Base-by-base conservation (phyloP, 345 rosid species). In the Cochlearia excelsa region DNA sequence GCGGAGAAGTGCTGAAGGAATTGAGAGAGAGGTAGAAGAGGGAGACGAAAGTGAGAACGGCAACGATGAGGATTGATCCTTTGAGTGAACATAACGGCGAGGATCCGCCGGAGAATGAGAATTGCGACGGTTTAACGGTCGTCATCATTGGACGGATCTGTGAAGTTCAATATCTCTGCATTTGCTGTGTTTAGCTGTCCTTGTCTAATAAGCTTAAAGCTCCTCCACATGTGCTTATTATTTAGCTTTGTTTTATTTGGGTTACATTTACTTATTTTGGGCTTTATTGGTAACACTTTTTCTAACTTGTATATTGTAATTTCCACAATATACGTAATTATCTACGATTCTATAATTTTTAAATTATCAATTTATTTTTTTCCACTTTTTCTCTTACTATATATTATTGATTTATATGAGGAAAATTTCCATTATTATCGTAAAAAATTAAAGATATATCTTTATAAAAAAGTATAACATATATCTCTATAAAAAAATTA, bases 21-120 rank as follows among this genome's bases (percentile, higher is more conserved):
- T 79, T 80, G 79, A 86, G 69, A 46, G 93, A 82, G 70, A 82
- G 73, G 78, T 65, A 81, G 66, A 78, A 66, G 72, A 82, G 80
- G 59, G 85, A 86, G 63, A 81, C 29, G 66, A 87, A 77, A 73
- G 95, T 83, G n/a, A 93, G 67, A 59, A 75, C 38, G 7, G 95
- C 83, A 53, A 93, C 82, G 51, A 77, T 48, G 51, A 87, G 82
- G 56, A 93, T 79, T 30, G 86, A 81, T 53, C 81, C 77, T 73
- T 78, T 84, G 26, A 85, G 75, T 46, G 95, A 80, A 72, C 81
- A 82, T 47, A 84, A 51, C 40, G 78, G 59, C 8, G 73, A 57
- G 28, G 79, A 48, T 42, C 52, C 63, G 29, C 51, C 51, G 62
- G 72, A 48, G 9, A 52, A 34, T 10, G 63, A 72, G 57, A 57